Percentiles rank a stretch among this genome's conserved stretches.
Conservation (phyloP, 768 basidiomycete species). For the Tremella fuciformis region DNA sequence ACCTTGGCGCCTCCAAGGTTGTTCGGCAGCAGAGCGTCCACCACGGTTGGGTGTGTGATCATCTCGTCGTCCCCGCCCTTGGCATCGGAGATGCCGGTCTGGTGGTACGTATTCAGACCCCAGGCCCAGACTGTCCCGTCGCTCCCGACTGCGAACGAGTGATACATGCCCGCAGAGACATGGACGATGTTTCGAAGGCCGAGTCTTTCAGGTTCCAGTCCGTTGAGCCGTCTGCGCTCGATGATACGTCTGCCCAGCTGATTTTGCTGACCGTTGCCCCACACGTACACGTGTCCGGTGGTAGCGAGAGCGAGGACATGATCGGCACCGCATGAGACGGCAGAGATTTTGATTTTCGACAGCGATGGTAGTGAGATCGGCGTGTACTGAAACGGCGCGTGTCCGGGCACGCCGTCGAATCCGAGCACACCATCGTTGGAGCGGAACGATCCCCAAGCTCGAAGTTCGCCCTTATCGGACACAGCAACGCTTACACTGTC, state of each 20-base stretch:
- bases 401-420: conserved; percentile 47
- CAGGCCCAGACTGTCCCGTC: conserved; percentile 83
- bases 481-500: conserved; percentile 86
- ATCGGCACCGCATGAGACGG: conserved; percentile 77
- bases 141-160: conserved; percentile 86
- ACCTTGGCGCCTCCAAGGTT: conserved; percentile 52
- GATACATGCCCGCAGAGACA: conserved; percentile 77
- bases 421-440: conserved; percentile 57
- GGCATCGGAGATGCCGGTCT: conserved; percentile 59
- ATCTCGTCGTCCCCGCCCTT: conserved; percentile 44
- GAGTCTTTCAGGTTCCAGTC: conserved; percentile 82
- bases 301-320: conserved; percentile 86
- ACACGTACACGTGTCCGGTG: conserved; percentile 79
- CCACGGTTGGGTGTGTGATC: conserved; percentile 60
- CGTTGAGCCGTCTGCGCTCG: conserved; percentile 81
- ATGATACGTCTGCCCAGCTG: conserved; percentile 88
- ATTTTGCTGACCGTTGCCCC: conserved; percentile 86
- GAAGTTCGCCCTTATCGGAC: conserved; percentile 71
- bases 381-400: conserved; percentile 50
- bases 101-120: conserved; percentile 85
- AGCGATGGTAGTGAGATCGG: conserved; percentile 52
- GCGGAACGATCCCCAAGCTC: conserved; percentile 86
- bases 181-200: conserved; percentile 69
- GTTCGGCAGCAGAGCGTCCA: conserved; percentile 48
- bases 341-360: conserved; percentile 53